phyloP scores from a whole-genome alignment of 2,329 filamentous ascomycete genomes.

The Ceratocystis alfenasii region DNA sequence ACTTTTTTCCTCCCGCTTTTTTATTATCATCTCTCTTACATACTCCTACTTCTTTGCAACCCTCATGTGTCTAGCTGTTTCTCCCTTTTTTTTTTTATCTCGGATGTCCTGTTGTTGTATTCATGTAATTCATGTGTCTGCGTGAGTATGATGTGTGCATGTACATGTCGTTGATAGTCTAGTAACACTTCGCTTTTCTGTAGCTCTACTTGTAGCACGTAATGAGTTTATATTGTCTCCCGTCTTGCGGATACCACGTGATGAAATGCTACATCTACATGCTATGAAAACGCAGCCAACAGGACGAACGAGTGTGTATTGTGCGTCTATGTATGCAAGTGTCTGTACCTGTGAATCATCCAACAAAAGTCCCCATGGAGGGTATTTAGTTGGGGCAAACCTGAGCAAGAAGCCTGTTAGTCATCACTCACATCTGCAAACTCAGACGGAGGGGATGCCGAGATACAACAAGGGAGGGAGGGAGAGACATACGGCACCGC shows the following conservation, averaged over 20 bases:
- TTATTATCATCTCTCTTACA: conserved; percentile 11
- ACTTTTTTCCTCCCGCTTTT: conserved; percentile 1
- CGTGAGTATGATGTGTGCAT: neutral
- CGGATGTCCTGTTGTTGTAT: neutral
- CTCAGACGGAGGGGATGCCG: neutral
- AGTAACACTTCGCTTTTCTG: too few relatives aligned
- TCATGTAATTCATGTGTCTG: neutral
- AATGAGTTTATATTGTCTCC: too few relatives aligned
- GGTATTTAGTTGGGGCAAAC: conserved; percentile 15
- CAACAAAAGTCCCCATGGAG: too few relatives aligned
- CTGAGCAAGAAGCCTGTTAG: neutral
- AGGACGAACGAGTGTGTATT: too few relatives aligned
- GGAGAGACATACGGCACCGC: conserved; percentile 42
- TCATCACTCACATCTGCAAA: neutral
- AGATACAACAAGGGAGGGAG: neutral
- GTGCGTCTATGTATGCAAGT: too few relatives aligned
- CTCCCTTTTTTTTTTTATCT: neutral
- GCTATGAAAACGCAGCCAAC: too few relatives aligned
- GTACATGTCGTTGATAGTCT: neutral
- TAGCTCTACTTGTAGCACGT: too few relatives aligned
- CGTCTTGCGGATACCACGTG: too few relatives aligned
- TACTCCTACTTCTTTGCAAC: conserved; percentile 1
- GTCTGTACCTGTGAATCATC: too few relatives aligned
- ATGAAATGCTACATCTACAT: too few relatives aligned
- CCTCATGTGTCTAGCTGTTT: conserved; percentile 7